phyloP scores from a whole-genome alignment of 495 filamentous ascomycete species.

The Aspergillus olivimuriae region DNA sequence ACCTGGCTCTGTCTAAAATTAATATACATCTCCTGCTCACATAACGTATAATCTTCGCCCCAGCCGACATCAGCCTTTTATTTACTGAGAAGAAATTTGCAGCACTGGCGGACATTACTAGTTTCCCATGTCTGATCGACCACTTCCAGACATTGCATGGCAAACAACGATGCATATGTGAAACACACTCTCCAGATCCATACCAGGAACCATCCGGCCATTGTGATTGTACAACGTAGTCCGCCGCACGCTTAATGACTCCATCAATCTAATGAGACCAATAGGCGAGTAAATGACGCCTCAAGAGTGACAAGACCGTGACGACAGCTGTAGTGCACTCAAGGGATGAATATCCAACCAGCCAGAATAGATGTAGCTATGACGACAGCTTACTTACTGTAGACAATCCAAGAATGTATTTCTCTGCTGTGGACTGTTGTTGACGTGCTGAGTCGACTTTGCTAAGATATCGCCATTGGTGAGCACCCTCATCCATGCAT shows the following conservation, averaged over 20 bases:
- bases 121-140: conserved; percentile 3
- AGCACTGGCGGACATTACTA: conserved; percentile 5
- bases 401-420: no score
- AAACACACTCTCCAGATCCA: conserved; percentile 14
- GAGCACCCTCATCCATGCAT: no score
- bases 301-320: conserved; percentile 7
- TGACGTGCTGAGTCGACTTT: no score
- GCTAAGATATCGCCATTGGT: no score
- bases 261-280: conserved; percentile 7
- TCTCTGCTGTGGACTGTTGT: no score
- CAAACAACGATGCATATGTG: conserved; percentile 12
- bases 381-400: no score
- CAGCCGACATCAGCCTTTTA: conserved; percentile 17
- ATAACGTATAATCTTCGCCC: conserved; percentile 6
- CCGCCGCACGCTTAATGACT: conserved; percentile 2
- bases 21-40: neutral
- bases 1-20: conserved; percentile 1
- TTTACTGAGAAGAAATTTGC: conserved; percentile 9
- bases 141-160: conserved; percentile 6
- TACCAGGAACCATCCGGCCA: conserved; percentile 11
- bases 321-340: conserved; percentile 14
- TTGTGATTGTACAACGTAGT: conserved; percentile 6
- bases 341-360: conserved; percentile 10
- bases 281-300: conserved; percentile 7
- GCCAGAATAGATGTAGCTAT: no score